Evolutionary conservation across 2,329 filamentous ascomycete species (phyloP), one percentile per base, ranked within the genome.

Genomic region (Zymoseptoria passerinii): DNA sequence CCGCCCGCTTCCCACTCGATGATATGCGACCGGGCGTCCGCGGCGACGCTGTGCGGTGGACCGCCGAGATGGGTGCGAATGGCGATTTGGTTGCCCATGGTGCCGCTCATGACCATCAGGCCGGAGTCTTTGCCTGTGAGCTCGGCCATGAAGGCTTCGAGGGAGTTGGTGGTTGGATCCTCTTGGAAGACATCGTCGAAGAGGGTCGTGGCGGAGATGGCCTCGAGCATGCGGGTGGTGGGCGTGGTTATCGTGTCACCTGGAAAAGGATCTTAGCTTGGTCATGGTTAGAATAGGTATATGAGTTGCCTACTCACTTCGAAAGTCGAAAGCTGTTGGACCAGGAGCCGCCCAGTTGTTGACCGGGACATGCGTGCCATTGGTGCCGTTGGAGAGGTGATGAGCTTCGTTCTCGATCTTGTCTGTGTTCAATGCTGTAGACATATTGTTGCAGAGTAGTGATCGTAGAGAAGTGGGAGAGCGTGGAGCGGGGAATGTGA

Each of bases 31-130:
- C 90, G 82, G 63, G 85, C 78, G 70, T 96, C 92, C 66, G 88
- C 90, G 8, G 96, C 76, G 4, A 96, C 83, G 7, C 83, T 82
- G 71, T 95, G 85, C 0, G 92, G 92, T 13, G 92, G 91, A 60
- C 89, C 87, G 0, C 79, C 81, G 13, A 96, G 80, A 59, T 94
- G 87, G 1, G 88, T 81, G 48, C 92, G 84, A 49, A 96, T 80
- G 0, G 88, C 86, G 18, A 96, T 78, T 72, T 96, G 91, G 75
- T 96, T 96, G 48, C 90, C 63, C 91, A 96, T 96, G 4, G 92
- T 96, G 3, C 92, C 92, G 0, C 89, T 94, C 59, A 95, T 80
- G 57, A 96, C 89, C 56, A 96, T 85, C 4, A 96, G 78, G 0
- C 83, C 88, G 7, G 84, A 84, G 67, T 91, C 86, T 66, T 95